Evolutionary conservation across 2,329 filamentous ascomycete genomes (phyloP), one percentile per base, ranked within the genome.

Genomic region (Xenosphaeropsis pyriputrescens): DNA sequence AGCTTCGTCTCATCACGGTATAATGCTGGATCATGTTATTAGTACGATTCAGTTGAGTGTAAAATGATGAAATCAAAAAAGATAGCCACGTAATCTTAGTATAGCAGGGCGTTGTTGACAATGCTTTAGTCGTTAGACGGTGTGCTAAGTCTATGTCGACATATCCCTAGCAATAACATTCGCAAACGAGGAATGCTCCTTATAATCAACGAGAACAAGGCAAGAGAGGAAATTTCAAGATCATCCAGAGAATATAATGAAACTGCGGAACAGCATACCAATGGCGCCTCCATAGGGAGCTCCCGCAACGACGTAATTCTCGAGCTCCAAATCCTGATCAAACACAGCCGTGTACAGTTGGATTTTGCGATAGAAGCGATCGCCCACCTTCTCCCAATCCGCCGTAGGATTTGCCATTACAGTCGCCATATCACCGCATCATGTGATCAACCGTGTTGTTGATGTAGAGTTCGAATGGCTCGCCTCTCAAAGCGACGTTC

Each of bases 321-420:
- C 88, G 48, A 98, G 73, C 63, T 98, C 88, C 44, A 95, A 68
- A 56, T 94, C 86, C 55, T 83, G 75, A 60, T 94, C 86, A 58
- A 96, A 98, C 46, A 96, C 74, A 47, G 79, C 82, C 43, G 86
- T 88, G 67, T 96, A 98, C 43, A 94, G 75, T 60, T 89, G 83
- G 40, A 84, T 79, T 65, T 93, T 95, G 58, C 89, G 84, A 65
- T 96, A 98, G 68, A 93, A 96, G 53, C 76, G 80, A 60, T 93
- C 83, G 55, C 85, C 91, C 47, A 96, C 76, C 60, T 75, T 82
- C 67, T 94, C 86, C 91, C 91, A 98, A 59, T 89, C 85, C 51
- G 85, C 82, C 36, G 52, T 57, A 13, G 53, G 53, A 47, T 52
- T 56, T 34, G 50, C 47, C 53, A 54, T 56, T 16, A 19, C 46